A percentile compares a stretch with the other conserved stretches of the same genome.
Evolutionary conservation across 441 rosid species (phyloP).

Genomic region (Biscutella laevigata): DNA sequence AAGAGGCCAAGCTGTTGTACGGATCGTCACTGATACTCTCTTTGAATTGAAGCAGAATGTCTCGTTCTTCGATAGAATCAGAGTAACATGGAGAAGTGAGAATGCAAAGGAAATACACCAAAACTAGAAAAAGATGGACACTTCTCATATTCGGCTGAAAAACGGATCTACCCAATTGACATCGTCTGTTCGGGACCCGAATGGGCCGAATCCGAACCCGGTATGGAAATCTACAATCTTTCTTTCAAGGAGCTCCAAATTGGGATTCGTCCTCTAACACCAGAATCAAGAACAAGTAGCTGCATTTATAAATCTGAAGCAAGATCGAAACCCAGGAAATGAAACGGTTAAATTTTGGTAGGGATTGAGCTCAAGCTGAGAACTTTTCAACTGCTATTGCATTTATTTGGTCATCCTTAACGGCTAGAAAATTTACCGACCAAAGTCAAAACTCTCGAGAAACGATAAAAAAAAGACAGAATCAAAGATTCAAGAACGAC

Average conservation of each 20-base stretch:
- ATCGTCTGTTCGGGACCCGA: conserved; percentile 42
- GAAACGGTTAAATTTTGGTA: conserved; percentile 19
- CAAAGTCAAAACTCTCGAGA: conserved; percentile 23
- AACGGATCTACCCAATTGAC: conserved; percentile 57
- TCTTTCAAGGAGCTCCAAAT: background rate
- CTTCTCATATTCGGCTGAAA: conserved; percentile 53
- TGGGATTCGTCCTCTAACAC: conserved; percentile 9
- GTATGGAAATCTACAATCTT: background rate
- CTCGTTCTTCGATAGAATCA: conserved; percentile 48
- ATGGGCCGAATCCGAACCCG: conserved; percentile 21
- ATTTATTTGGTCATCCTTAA: conserved; percentile 19
- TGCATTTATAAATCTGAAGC: conserved; percentile 30
- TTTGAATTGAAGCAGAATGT: conserved; percentile 76
- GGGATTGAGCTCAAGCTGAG: conserved; percentile 25
- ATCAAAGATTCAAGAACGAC: background rate
- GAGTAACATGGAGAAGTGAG: conserved; percentile 29
- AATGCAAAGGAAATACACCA: conserved; percentile 27
- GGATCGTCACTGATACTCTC: conserved; percentile 65
- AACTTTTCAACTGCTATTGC: conserved; percentile 15
- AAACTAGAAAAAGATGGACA: conserved; percentile 21
- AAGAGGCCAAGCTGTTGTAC: conserved; percentile 47
- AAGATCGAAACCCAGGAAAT: background rate
- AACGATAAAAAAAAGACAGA: conserved; percentile 16
- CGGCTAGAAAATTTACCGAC: conserved; percentile 19
- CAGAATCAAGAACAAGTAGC: conserved; percentile 29